Evolutionary conservation across 768 basidiomycete genomes (phyloP), one percentile per base, ranked within the genome.

Genomic region (Xerocomus brunneocitrinus): DNA sequence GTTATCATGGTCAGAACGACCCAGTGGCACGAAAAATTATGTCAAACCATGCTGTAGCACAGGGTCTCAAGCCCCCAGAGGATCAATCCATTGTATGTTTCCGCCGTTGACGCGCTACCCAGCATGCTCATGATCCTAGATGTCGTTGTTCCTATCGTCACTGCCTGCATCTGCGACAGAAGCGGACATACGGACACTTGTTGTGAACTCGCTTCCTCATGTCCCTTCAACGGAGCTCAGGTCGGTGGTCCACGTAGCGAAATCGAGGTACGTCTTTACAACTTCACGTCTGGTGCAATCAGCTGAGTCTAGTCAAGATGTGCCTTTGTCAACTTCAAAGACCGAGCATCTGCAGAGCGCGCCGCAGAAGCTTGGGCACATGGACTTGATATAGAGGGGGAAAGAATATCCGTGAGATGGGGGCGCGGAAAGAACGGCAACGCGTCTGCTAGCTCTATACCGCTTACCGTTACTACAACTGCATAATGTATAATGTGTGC

Each of bases 11-110:
- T 6, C 75, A 76, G 27, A 91, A 90, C 58, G 97, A 98, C 65
- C 93, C 95, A 12, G 95, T 99, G 4, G 97, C 97, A 9, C 82
- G 81, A 56, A 97, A 93, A 72, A 94, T 98, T 41, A 66, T 99
- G 69, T 68, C 79, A 2, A 77, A 72, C n/a, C 82, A 91, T 68
- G 94, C 95, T 0, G 87, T 88, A 41, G 75, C 66, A 24, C 84
- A 89, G 63, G 95, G 95, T 0, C 74, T 99, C 49, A 84, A 87
- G 50, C 86, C 93, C 14, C 97, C 97, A 53, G 93, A 93, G 56
- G 97, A 99, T 67, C 66, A 77, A 50, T 79, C 83, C 8, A 84
- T 99, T 41, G 94, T 95, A 64, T 58, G 94, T 79, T 27, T 51
- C 28, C 9, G 57, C 34, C 30, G 53, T 43, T 24, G 52, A 40